A percentile compares a stretch with the other conserved stretches of the same genome.
phyloP scores from a whole-genome alignment of 1,284 basidiomycete genomes.

The Cystobasidium slooffiae region DNA sequence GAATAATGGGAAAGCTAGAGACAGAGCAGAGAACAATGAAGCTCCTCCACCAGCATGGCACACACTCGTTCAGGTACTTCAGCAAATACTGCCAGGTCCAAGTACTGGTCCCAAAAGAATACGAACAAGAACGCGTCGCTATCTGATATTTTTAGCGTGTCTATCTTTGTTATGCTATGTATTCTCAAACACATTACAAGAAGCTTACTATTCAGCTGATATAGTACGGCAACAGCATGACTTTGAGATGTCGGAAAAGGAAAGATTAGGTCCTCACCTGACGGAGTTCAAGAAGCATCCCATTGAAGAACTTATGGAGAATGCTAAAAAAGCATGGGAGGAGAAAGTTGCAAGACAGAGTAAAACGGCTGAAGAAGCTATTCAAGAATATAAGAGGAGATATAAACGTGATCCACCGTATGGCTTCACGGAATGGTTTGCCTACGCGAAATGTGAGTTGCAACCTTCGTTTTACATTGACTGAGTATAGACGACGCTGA shows the following conservation, averaged over 20 bases:
- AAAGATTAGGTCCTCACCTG: conserved; percentile 37
- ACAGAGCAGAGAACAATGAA: conserved; percentile 13
- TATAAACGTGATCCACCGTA: conserved; percentile 53
- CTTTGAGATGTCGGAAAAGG: conserved; percentile 13
- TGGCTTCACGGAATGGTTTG: conserved; percentile 58
- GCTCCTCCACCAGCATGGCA: conserved; percentile 20
- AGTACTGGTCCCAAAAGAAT: conserved; percentile 35
- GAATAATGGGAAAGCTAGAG: conserved; percentile 2
- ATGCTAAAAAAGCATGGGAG: conserved; percentile 52
- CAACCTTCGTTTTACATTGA: neutral
- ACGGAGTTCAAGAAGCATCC: conserved; percentile 48
- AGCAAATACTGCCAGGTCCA: conserved; percentile 1
- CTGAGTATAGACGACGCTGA: neutral
- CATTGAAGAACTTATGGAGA: conserved; percentile 51
- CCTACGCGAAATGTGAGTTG: conserved; percentile 65
- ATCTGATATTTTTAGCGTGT: conserved; percentile 33
- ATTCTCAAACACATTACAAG: conserved; percentile 37
- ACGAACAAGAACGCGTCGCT: conserved; percentile 34
- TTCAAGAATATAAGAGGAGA: conserved; percentile 53
- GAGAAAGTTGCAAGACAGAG: conserved; percentile 50
- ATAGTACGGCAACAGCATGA: conserved; percentile 13
- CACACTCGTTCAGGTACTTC: conserved; percentile 4
- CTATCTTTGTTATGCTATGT: conserved; percentile 32
- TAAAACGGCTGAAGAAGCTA: conserved; percentile 49
- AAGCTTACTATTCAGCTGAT: conserved; percentile 39